These are phyloP conservation scores for Salvia miltiorrhiza DNA, from an alignment of 257 asterid species.

Conservation along the genomic window DNA sequence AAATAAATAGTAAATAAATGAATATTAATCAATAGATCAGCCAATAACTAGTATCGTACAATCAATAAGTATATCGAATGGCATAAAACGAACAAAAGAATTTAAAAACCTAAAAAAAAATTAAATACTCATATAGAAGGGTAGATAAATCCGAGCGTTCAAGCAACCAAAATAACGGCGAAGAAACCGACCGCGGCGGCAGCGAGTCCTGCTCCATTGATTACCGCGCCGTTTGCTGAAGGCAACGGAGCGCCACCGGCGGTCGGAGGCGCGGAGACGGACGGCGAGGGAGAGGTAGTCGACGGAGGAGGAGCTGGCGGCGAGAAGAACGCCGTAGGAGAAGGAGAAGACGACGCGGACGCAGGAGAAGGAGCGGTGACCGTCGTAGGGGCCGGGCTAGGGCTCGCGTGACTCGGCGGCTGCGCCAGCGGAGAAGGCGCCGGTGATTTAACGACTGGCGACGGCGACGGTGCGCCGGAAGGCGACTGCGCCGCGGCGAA, in stretches of 20 bases:
- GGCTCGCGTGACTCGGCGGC: background rate
- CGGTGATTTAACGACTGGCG: background rate
- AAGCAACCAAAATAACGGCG: conserved; percentile 30
- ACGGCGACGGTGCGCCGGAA: conserved; percentile 23
- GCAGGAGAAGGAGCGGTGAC: conserved; percentile 9
- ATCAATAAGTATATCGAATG: background rate
- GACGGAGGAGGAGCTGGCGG: conserved; percentile 35
- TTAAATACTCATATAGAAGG: background rate
- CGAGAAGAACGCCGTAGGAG: conserved; percentile 18
- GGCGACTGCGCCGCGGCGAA: conserved; percentile 29
- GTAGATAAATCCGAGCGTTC: background rate
- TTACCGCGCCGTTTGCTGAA: conserved; percentile 12
- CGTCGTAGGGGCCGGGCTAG: background rate
- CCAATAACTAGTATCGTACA: background rate
- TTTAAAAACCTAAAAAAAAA: background rate
- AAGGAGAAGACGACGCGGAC: conserved; percentile 28
- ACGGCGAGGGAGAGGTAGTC: conserved; percentile 29
- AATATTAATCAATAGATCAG: background rate
- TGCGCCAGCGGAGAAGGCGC: conserved; percentile 31
- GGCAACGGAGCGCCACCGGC: conserved; percentile 14
- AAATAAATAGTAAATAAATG: background rate
- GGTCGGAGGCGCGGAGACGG: conserved; percentile 24
- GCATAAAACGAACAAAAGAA: conserved; percentile 2
- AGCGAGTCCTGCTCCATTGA: conserved; percentile 22
- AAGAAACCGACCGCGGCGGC: conserved; percentile 20